phyloP scores from a whole-genome alignment of 2,329 filamentous ascomycete species.

The Penicillium sp. region DNA sequence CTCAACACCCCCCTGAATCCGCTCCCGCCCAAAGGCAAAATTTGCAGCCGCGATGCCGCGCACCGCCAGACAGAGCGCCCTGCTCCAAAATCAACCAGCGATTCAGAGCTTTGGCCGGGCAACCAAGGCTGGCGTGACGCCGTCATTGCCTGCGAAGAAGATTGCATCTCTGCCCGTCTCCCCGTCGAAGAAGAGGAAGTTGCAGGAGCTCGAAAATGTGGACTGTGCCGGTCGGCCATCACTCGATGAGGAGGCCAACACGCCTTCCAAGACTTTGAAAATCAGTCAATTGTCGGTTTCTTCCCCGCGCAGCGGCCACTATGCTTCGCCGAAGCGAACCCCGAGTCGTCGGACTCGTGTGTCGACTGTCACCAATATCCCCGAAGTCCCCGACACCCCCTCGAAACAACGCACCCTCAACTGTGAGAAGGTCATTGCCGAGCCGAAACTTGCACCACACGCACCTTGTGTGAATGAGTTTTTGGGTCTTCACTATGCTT shows the following conservation, averaged over 20 bases:
- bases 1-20: constrained; percentile 13
- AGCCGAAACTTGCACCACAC: constrained; percentile 35
- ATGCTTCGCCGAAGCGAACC: constrained; percentile 33
- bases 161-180: constrained; percentile 37
- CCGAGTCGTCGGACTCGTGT: constrained; percentile 57
- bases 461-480: constrained; percentile 56
- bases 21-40: constrained; percentile 23
- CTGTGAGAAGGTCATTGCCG: constrained; percentile 24
- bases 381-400: constrained; percentile 31
- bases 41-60: constrained; percentile 40
- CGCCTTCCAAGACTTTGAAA: constrained; percentile 44
- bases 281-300: constrained; percentile 41
- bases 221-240: constrained; percentile 33
- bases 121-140: constrained; percentile 48
- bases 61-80: constrained; percentile 38
- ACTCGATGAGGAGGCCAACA: constrained; percentile 31
- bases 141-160: constrained; percentile 43
- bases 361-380: constrained; percentile 37
- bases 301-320: constrained; percentile 41
- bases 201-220: constrained; percentile 43
- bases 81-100: constrained; percentile 46
- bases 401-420: constrained; percentile 37
- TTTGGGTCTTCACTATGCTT: constrained; percentile 68
- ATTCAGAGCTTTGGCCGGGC: constrained; percentile 54
- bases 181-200: constrained; percentile 50